A percentile compares a stretch with the other conserved stretches of the same genome.
Evolutionary conservation across 306 rosid genomes (phyloP).

Genomic region (Medicago ruthenica): DNA sequence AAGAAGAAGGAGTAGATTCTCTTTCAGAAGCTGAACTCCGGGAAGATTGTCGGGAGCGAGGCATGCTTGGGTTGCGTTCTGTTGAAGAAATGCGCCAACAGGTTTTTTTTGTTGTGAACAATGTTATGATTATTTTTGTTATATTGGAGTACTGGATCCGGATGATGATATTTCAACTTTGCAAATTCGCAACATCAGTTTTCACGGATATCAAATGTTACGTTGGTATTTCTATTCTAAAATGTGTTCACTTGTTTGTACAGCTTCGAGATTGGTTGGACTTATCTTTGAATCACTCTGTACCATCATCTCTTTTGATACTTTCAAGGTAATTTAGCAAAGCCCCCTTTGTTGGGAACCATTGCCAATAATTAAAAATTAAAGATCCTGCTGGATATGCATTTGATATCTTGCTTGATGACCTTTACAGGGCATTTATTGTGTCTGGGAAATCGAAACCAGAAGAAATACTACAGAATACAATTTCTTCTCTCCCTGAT

Average conservation of each 20-base stretch:
- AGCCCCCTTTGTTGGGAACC: background rate
- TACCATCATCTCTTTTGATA: constrained; percentile 95
- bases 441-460: constrained; percentile 84
- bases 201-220: constrained; percentile 42
- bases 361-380: background rate
- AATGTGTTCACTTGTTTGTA: constrained; percentile 39
- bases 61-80: constrained; percentile 94
- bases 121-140: constrained; percentile 33
- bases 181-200: constrained; percentile 6
- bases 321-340: constrained; percentile 80
- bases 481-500: constrained; percentile 91
- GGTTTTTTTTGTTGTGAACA: constrained; percentile 53
- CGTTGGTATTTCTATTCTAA: constrained; percentile 25
- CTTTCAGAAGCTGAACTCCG: constrained; percentile 95
- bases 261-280: constrained; percentile 98
- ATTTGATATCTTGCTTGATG: constrained; percentile 43
- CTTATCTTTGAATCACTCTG: constrained; percentile 89
- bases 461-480: constrained; percentile 91
- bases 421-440: constrained; percentile 71
- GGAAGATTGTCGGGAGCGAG: constrained; percentile 96
- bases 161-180: constrained; percentile 17
- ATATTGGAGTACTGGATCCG: constrained; percentile 37
- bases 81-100: constrained; percentile 98
- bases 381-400: constrained; percentile 32
- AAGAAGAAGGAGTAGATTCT: constrained; percentile 92